Conservation (phyloP, 2,329 filamentous ascomycete species). For the Aureobasidium sp. region DNA sequence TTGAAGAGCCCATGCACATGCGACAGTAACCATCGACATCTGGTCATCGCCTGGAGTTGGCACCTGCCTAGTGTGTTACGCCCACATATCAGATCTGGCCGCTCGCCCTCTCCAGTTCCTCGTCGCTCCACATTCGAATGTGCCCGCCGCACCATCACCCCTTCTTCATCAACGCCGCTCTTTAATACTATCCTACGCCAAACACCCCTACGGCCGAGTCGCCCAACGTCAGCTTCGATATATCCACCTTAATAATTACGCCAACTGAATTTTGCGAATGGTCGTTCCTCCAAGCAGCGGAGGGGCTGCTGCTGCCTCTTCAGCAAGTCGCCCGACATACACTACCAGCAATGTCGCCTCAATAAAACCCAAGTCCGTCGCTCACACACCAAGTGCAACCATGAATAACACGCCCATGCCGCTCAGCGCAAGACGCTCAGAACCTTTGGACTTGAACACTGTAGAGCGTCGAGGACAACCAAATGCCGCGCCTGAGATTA, state of each 20-base stretch:
- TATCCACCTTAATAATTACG: background rate
- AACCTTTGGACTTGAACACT: constrained; percentile 73
- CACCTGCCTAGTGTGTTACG: background rate
- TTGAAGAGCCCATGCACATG: background rate
- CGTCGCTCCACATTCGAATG: constrained; percentile 12
- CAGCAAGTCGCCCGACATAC: constrained; percentile 8
- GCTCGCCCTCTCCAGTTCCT: constrained; percentile 4
- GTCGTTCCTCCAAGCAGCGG: constrained; percentile 26
- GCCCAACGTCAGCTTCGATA: background rate
- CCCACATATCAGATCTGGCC: constrained; percentile 3
- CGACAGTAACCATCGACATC: background rate
- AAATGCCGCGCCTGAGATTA: constrained; percentile 64
- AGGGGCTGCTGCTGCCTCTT: constrained; percentile 16
- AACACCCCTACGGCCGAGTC: background rate
- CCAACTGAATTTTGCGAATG: constrained; percentile 20
- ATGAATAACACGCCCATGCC: constrained; percentile 42
- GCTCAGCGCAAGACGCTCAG: constrained; percentile 57
- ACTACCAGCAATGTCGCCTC: constrained; percentile 6
- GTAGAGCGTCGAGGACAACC: constrained; percentile 87
- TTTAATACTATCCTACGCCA: background rate
- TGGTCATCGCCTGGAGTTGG: background rate
- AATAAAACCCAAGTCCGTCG: constrained; percentile 4
- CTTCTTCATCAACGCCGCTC: background rate
- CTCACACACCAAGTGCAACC: constrained; percentile 19
- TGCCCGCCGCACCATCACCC: constrained; percentile 7